These are phyloP conservation scores for Metschnikowia drakensbergensis DNA, from an alignment of 805 yeast genomes.

Conservation along the genomic window DNA sequence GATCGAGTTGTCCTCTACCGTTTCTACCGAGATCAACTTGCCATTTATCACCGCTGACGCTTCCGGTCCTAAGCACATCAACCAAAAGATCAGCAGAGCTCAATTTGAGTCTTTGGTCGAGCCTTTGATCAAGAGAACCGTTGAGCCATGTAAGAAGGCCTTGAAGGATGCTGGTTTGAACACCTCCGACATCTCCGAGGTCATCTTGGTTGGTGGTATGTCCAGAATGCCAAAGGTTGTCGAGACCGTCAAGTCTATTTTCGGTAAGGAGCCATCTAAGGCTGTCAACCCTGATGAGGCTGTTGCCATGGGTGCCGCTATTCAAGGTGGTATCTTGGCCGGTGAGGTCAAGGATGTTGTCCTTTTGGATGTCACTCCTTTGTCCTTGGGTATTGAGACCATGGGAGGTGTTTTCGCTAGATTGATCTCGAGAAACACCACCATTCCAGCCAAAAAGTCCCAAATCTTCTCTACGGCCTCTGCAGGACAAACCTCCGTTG, in stretches of 20 bases:
- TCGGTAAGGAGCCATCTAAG: constrained; percentile 82
- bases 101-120: constrained; percentile 66
- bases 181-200: constrained; percentile 68
- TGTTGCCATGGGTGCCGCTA: constrained; percentile 95
- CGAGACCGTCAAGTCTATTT: constrained; percentile 69
- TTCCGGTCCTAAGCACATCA: constrained; percentile 74
- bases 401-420: constrained; percentile 97
- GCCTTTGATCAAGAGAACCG: constrained; percentile 65
- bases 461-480: constrained; percentile 95
- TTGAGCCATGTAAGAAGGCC: constrained; percentile 77
- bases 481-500: constrained; percentile 94
- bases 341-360: constrained; percentile 94
- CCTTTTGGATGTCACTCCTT: constrained; percentile 83
- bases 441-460: constrained; percentile 94
- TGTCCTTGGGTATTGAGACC: constrained; percentile 94
- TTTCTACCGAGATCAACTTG: constrained; percentile 68
- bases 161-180: constrained; percentile 72
- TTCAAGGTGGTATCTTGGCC: constrained; percentile 93
- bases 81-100: constrained; percentile 62
- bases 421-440: constrained; percentile 87
- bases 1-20: constrained; percentile 76
- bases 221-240: constrained; percentile 87
- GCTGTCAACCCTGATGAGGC: constrained; percentile 95
- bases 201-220: constrained; percentile 88
- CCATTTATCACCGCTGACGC: constrained; percentile 89